Conservation (phyloP, 495 filamentous ascomycete species). For the Filosporella fistucella region DNA sequence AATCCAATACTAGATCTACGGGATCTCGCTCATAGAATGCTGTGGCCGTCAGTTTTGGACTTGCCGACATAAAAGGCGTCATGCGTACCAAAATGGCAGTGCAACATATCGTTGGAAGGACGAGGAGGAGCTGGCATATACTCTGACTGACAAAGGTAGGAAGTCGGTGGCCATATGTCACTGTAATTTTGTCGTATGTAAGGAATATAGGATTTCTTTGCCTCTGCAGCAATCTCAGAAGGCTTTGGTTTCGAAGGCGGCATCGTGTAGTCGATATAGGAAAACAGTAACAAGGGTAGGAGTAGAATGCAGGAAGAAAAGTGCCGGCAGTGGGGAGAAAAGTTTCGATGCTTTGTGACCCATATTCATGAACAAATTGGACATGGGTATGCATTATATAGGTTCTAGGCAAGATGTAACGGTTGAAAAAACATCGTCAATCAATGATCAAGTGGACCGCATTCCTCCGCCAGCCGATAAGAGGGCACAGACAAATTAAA, state of each 20-base stretch:
- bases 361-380: neutral
- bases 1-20: slow-evolving; percentile 62
- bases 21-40: slow-evolving; percentile 49
- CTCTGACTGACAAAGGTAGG: slow-evolving; percentile 32
- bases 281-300: neutral
- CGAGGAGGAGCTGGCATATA: slow-evolving; percentile 1
- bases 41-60: too few species aligned
- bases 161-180: slow-evolving; percentile 36
- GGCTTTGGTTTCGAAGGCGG: slow-evolving; percentile 59
- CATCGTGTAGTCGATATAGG: slow-evolving; percentile 43
- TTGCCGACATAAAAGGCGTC: neutral
- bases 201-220: slow-evolving; percentile 60
- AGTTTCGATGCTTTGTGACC: slow-evolving; percentile 2
- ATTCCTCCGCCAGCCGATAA: slow-evolving; percentile 6
- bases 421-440: slow-evolving; percentile 3
- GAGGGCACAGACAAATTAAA: slow-evolving; percentile 1
- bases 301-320: neutral
- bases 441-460: slow-evolving; percentile 2
- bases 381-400: slow-evolving; percentile 21
- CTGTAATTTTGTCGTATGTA: slow-evolving; percentile 47
- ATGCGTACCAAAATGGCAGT: slow-evolving; percentile 14
- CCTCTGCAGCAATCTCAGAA: slow-evolving; percentile 65
- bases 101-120: neutral
- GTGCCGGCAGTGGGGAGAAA: neutral
- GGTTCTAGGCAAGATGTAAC: neutral